Conservation (phyloP, 177 flowering plant species). For the Vitis hybrid region DNA sequence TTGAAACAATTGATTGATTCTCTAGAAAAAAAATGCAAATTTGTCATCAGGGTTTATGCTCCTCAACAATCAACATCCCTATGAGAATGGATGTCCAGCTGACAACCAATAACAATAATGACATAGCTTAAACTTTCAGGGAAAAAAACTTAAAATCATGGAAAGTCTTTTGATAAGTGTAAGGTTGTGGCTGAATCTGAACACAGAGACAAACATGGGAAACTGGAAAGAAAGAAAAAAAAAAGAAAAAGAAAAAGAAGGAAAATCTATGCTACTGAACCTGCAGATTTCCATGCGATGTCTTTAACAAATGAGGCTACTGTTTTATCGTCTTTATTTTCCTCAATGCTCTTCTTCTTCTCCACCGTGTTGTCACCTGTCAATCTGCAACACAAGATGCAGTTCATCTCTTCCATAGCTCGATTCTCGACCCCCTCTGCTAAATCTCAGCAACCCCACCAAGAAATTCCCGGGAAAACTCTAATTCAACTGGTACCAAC, state of each 20-base stretch:
- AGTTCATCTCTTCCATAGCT: slow-evolving; percentile 20
- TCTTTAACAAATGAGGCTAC: slow-evolving; percentile 15
- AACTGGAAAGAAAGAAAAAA: background rate
- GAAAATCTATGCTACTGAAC: background rate
- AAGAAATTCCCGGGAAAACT: background rate
- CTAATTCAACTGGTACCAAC: too few relatives aligned
- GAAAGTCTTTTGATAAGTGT: too few relatives aligned
- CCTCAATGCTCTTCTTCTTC: background rate
- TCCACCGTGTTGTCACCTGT: background rate
- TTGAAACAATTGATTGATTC: too few relatives aligned
- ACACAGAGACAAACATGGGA: too few relatives aligned
- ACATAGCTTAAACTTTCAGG: too few relatives aligned
- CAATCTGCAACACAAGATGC: slow-evolving; percentile 22
- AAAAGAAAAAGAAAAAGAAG: background rate
- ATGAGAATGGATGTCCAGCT: too few relatives aligned
- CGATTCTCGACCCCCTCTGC: background rate
- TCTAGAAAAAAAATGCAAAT: too few relatives aligned
- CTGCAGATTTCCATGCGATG: slow-evolving; percentile 8
- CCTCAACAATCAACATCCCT: too few relatives aligned
- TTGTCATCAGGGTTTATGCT: too few relatives aligned
- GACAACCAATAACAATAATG: too few relatives aligned
- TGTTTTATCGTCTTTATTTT: slow-evolving; percentile 4
- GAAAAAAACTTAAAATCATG: too few relatives aligned
- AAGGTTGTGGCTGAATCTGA: too few relatives aligned
- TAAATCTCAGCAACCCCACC: background rate